Evolutionary conservation across 306 rosid genomes (phyloP).

Genomic region (Biancaea sappan): DNA sequence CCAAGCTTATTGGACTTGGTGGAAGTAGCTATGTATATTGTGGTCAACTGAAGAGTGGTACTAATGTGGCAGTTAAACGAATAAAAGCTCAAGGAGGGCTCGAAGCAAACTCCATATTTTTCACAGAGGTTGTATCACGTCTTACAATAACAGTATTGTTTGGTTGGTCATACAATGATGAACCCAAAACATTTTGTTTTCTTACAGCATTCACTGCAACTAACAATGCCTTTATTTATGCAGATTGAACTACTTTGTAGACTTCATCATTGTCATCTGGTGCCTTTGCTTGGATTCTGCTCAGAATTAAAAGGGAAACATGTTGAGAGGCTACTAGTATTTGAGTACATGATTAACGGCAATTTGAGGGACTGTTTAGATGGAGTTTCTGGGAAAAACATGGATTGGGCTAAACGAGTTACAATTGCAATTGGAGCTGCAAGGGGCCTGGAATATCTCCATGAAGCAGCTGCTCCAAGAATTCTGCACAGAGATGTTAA

Average conservation of each 20-base stretch:
- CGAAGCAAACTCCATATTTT: conserved; percentile 65
- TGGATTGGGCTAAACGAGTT: conserved; percentile 88
- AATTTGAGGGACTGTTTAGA: conserved; percentile 89
- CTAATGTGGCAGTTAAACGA: conserved; percentile 79
- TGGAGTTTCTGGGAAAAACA: conserved; percentile 51
- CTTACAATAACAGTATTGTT: conserved; percentile 21
- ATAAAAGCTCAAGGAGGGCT: conserved; percentile 69
- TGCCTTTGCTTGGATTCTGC: conserved; percentile 92
- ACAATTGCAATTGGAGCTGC: conserved; percentile 95
- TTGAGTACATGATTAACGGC: conserved; percentile 80
- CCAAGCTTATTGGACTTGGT: conserved; percentile 86
- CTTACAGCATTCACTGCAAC: neutral
- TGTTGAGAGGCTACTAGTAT: conserved; percentile 81
- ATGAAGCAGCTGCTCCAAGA: conserved; percentile 98
- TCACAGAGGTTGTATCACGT: conserved; percentile 69
- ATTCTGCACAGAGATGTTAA: conserved; percentile 94
- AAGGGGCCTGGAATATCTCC: conserved; percentile 95
- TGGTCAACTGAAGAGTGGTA: conserved; percentile 70
- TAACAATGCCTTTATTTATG: conserved; percentile 22
- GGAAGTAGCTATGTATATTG: conserved; percentile 93
- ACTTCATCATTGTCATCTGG: conserved; percentile 92
- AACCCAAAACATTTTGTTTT: neutral
- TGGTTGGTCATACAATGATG: conserved; percentile 19
- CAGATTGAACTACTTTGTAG: conserved; percentile 93
- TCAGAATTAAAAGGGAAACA: conserved; percentile 71